Evolutionary conservation across 2,329 filamentous ascomycete genomes (phyloP), one percentile per base, ranked within the genome.

Genomic region (Lanzia echinophila): DNA sequence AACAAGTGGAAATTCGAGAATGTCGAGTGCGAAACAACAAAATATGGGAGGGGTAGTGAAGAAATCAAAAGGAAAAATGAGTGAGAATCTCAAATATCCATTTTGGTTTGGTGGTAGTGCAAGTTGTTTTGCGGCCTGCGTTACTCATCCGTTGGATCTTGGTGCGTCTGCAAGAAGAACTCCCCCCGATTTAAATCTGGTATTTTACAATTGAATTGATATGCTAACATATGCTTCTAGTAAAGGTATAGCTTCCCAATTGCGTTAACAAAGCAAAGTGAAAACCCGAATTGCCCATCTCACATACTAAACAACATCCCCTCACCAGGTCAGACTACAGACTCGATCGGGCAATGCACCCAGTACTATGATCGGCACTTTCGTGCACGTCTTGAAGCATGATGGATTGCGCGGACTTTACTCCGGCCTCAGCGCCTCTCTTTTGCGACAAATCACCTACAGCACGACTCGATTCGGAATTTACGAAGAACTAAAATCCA

Each of bases 91-190:
- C 20, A 60, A 65, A 31, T 92, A 92, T 73, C 88, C 88, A 10
- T 92, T 92, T 72, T 97, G 92, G 94, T 97, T 99, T 70, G 94
- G 94, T 60, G 94, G 94, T 53, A 96, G 89, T 69, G 90, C 92
- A 48, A 94, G 88, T 67, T 95, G 89, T 69, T 86, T 94, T 76
- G 92, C 92, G 36, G 91, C 92, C 43, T 86, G 84, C 63, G 88
- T 96, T 47, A 97, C 92, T 31, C 92, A 97, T 77, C 92, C 92
- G 47, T 76, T 97, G 67, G 91, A 96, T 79, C 78, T 96, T 60
- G 82, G 90, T 95, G 79, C 71, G 86, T 62, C 31, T n/a, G n/a
- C n/a, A 55, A 22, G 8, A 42, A 28, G n/a, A 44, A 6, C 47
- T 47, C 19, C 15, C 36, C 7, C 36, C 36, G 4, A 17, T n/a